Percentiles rank a stretch among this genome's conserved stretches.
Conservation (phyloP, 1,139 yeast species). For the Magnusiomyces starmeri region DNA sequence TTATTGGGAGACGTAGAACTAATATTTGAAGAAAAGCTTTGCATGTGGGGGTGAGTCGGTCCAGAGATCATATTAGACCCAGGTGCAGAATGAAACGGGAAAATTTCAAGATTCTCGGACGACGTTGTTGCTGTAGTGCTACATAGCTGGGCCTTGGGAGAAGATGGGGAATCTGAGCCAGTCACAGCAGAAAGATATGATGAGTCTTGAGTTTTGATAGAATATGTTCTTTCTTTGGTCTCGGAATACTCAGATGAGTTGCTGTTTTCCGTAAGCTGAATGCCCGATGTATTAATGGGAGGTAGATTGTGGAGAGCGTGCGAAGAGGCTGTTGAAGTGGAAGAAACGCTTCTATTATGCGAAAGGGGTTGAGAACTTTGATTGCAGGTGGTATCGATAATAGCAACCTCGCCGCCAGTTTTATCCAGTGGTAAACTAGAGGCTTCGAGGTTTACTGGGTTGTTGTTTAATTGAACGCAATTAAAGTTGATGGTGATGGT, state of each 20-base stretch:
- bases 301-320: background rate
- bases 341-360: background rate
- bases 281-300: background rate
- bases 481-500: slow-evolving; percentile 58
- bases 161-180: background rate
- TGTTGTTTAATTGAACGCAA: slow-evolving; percentile 31
- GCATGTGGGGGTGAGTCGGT: background rate
- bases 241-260: background rate
- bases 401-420: background rate
- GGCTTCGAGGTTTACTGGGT: background rate
- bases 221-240: background rate
- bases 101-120: background rate
- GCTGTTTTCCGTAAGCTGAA: background rate
- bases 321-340: background rate
- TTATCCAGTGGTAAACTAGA: background rate
- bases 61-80: background rate
- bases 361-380: background rate
- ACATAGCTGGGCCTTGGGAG: background rate
- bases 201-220: background rate
- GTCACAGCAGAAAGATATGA: background rate
- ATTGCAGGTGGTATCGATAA: background rate
- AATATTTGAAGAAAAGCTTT: background rate
- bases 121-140: background rate
- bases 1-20: background rate
- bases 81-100: background rate